Conservation (phyloP, 805 yeast genomes). For the Candida lessepsii region DNA sequence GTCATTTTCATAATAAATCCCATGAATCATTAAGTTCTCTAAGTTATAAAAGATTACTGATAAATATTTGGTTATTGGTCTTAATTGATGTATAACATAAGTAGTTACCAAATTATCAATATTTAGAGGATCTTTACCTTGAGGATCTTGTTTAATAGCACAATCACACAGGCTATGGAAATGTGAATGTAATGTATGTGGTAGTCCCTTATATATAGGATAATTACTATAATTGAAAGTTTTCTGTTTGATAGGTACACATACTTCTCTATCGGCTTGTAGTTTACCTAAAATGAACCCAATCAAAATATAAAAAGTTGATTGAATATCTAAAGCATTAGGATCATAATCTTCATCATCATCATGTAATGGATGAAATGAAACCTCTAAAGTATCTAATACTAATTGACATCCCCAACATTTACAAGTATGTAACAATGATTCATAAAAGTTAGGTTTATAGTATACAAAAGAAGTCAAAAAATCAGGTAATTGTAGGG, state of each 20-base stretch:
- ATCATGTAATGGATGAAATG: slow-evolving; percentile 24
- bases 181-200: slow-evolving; percentile 32
- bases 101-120: slow-evolving; percentile 35
- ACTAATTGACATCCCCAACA: slow-evolving; percentile 36
- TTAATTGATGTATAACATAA: slow-evolving; percentile 34
- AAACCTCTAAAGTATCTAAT: slow-evolving; percentile 20
- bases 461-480: slow-evolving; percentile 37
- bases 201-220: slow-evolving; percentile 36
- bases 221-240: slow-evolving; percentile 23
- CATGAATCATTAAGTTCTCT: slow-evolving; percentile 35
- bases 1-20: slow-evolving; percentile 27
- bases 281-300: slow-evolving; percentile 34
- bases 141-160: slow-evolving; percentile 22
- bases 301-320: slow-evolving; percentile 29
- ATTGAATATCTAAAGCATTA: slow-evolving; percentile 18
- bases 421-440: slow-evolving; percentile 34
- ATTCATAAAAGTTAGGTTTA: slow-evolving; percentile 34
- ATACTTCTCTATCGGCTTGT: slow-evolving; percentile 37
- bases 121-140: slow-evolving; percentile 20
- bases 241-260: slow-evolving; percentile 31
- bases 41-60: slow-evolving; percentile 21
- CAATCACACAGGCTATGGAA: slow-evolving; percentile 30
- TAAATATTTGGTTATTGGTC: slow-evolving; percentile 29
- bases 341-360: slow-evolving; percentile 15
- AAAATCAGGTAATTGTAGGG: slow-evolving; percentile 34